A percentile compares a stretch with the other conserved stretches of the same genome.
phyloP scores from a whole-genome alignment of 345 rosid genomes.

The Schrenkiella parvula region DNA sequence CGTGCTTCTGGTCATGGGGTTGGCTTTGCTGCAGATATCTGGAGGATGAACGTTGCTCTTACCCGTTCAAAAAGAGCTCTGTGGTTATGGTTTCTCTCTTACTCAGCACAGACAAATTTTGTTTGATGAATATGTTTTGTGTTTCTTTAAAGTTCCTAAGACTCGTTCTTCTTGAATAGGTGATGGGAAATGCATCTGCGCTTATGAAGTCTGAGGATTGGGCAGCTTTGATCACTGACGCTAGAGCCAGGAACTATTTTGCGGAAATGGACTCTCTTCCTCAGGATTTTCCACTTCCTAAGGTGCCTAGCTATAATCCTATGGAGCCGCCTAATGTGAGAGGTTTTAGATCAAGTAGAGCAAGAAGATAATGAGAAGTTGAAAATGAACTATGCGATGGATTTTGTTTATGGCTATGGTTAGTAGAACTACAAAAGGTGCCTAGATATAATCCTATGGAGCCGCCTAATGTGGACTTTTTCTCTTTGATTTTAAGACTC shows the following conservation, averaged over 20 bases:
- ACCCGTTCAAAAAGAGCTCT: conserved; percentile 63
- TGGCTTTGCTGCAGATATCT: conserved; percentile 96
- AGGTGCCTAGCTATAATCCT: conserved; percentile 46
- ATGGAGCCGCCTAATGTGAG: conserved; percentile 49
- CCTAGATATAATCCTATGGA: too few relatives aligned
- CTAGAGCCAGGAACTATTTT: conserved; percentile 78
- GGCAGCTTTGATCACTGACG: conserved; percentile 81
- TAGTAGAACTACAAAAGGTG: too few relatives aligned
- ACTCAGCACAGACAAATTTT: neutral
- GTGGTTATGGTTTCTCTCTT: conserved; percentile 54
- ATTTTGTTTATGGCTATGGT: too few relatives aligned
- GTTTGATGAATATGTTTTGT: neutral
- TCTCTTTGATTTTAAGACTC: neutral
- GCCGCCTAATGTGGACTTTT: too few relatives aligned
- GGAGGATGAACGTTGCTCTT: conserved; percentile 98
- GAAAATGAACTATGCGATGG: too few relatives aligned
- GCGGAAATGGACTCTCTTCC: conserved; percentile 87
- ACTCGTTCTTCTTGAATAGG: conserved; percentile 42
- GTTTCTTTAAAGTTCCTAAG: neutral
- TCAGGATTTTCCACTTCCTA: conserved; percentile 52
- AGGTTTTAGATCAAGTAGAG: conserved; percentile 39
- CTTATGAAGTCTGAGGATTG: conserved; percentile 78
- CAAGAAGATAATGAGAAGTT: conserved; percentile 44
- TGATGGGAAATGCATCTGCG: conserved; percentile 93
- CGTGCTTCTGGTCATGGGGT: conserved; percentile 95